phyloP scores from a whole-genome alignment of 164 flowering plant genomes.

The Magnolia kwangsiensis region DNA sequence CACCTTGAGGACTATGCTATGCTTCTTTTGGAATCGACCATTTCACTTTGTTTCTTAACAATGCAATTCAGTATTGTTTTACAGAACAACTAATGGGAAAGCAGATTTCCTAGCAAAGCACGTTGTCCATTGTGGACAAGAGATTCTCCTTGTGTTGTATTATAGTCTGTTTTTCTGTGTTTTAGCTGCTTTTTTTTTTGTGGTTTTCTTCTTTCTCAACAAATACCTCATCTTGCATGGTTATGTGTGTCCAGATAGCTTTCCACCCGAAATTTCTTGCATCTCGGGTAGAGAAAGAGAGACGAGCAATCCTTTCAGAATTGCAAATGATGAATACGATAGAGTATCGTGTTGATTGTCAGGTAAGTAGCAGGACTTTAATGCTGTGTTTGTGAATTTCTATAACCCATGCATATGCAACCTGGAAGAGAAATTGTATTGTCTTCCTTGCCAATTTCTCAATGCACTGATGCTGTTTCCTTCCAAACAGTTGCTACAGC shows the following conservation, averaged over 20 bases:
- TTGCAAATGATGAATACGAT: constrained; percentile 99
- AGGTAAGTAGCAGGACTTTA: constrained; percentile 30
- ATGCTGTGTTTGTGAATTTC: neutral
- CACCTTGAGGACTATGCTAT: neutral
- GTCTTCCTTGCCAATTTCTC: neutral
- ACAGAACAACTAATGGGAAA: too few species aligned
- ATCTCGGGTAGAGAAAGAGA: constrained; percentile 94
- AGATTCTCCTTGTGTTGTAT: too few species aligned
- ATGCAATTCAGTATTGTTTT: too few species aligned
- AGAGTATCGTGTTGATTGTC: constrained; percentile 99
- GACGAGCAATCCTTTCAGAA: constrained; percentile 97
- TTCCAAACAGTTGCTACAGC: constrained; percentile 68
- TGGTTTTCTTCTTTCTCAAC: too few species aligned
- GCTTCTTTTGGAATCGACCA: neutral
- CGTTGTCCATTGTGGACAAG: too few species aligned
- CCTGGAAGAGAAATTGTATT: neutral
- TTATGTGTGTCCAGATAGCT: constrained; percentile 56
- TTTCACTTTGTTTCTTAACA: too few species aligned
- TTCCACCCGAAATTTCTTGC: constrained; percentile 92
- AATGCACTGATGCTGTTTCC: constrained; percentile 11
- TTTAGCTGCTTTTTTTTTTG: too few species aligned
- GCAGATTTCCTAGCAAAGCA: too few species aligned
- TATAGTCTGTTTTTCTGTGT: too few species aligned
- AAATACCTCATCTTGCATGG: neutral
- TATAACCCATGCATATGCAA: neutral